Evolutionary conservation across 352 stramenopile genomes (phyloP), one percentile per base, ranked within the genome.

Genomic region (Aphanomyces astaci): DNA sequence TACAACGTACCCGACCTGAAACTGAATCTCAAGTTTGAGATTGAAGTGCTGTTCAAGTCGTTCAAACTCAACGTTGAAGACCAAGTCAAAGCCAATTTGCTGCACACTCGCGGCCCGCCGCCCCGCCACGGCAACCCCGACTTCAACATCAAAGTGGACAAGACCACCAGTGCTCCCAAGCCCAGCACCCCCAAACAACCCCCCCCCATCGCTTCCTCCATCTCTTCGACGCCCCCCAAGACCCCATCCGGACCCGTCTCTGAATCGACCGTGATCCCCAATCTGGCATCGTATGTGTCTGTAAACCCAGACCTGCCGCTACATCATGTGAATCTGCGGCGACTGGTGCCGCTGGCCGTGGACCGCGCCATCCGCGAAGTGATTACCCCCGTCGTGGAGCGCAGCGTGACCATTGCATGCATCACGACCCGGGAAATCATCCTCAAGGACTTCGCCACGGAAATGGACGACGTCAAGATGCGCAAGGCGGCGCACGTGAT

Each of bases 21-120:
- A 76, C 95, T 99, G 70, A 99, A 99, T 76, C 96, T 99, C 54
- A 99, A 99, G 74, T 99, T 99, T 76, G 97, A 99, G 77, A 98
- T 99, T 53, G 96, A 99, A 80, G 96, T 99, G 45, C 74, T 99
- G 3, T 99, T 97, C 82, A 99, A 99, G 78, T 98, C 98, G 78
- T 94, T 99, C 51, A 97, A 97, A 70, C 81, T 99, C 1, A 98
- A 97, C 46, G 82, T 99, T 39, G 94, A 98, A 64, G 96, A 99
- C 62, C 86, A 95, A 69, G 96, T 98, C 62, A 96, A 96, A 63
- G 85, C 87, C 15, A 87, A 93, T 56, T 67, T 96, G 57, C 82
- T 99, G n/a, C 80, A 89, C 53, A 94, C 85, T 54, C 87, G 97
- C 48, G 66, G 92, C 63, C 80, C 84, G 33, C 96, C 97, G 0